Percentiles rank a stretch among this genome's conserved stretches.
Conservation (phyloP, 495 filamentous ascomycete species). For the Lasiosphaeria ovina region DNA sequence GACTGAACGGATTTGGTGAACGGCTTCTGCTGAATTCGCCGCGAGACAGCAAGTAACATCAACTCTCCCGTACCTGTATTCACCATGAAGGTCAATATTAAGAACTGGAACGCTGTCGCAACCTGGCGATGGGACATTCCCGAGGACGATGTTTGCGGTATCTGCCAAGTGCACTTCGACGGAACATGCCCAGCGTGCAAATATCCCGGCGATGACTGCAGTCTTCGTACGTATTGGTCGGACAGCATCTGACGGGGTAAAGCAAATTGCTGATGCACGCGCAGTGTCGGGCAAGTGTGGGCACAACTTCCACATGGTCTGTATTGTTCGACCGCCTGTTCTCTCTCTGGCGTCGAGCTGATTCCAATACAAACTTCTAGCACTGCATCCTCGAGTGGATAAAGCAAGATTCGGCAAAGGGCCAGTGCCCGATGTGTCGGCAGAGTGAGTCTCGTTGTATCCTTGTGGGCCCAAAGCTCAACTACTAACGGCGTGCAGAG, state of each 20-base stretch:
- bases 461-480: background rate
- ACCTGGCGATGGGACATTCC: conserved; percentile 98
- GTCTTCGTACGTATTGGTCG: conserved; percentile 62
- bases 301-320: conserved; percentile 95
- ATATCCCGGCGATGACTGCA: conserved; percentile 95
- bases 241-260: background rate
- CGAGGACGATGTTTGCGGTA: conserved; percentile 96
- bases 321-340: conserved; percentile 14
- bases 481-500: conserved; percentile 39
- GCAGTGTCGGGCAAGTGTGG: conserved; percentile 92
- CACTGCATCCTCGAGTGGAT: conserved; percentile 97
- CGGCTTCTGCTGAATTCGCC: too few species aligned
- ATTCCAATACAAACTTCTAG: conserved; percentile 40
- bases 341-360: background rate
- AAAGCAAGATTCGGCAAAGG: conserved; percentile 87
- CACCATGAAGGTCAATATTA: conserved; percentile 92
- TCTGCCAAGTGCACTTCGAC: conserved; percentile 97
- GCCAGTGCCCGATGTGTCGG: conserved; percentile 95
- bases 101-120: conserved; percentile 88
- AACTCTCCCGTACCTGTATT: background rate
- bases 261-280: conserved; percentile 3
- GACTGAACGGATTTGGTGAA: too few species aligned
- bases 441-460: conserved; percentile 63
- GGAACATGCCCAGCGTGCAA: conserved; percentile 97
- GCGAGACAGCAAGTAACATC: background rate